Conservation (phyloP, 164 flowering plant genomes). For the Berberis vulgaris region DNA sequence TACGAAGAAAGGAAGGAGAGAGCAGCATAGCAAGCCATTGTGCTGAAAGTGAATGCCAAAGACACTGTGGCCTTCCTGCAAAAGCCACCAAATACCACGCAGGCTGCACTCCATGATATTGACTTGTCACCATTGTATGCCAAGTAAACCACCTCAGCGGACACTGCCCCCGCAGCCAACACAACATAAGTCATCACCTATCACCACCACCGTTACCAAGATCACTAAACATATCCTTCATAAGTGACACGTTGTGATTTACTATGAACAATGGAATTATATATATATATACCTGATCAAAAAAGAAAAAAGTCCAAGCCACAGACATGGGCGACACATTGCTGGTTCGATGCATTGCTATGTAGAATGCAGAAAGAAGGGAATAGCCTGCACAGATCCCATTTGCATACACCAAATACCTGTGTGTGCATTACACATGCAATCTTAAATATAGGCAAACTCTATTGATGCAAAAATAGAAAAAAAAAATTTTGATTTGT, state of each 20-base stretch:
- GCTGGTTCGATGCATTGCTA: constrained; percentile 50
- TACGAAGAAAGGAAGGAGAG: constrained; percentile 79
- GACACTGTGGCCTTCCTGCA: constrained; percentile 58
- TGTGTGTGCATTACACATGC: constrained; percentile 12
- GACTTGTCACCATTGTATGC: constrained; percentile 61
- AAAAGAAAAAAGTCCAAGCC: constrained; percentile 78
- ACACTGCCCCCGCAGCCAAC: constrained; percentile 66
- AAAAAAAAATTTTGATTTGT: background rate
- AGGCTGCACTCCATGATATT: constrained; percentile 58
- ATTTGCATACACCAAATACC: constrained; percentile 88
- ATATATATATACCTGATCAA: constrained; percentile 53
- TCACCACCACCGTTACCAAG: background rate
- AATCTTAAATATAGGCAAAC: background rate
- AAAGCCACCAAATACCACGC: constrained; percentile 46
- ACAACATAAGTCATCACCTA: constrained; percentile 64
- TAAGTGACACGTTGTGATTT: background rate
- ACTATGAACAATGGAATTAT: background rate
- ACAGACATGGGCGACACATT: constrained; percentile 25
- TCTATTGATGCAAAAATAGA: background rate
- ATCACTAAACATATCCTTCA: background rate
- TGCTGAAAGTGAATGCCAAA: constrained; percentile 47
- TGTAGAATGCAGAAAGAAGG: constrained; percentile 57
- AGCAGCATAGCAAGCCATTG: constrained; percentile 39
- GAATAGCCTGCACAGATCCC: constrained; percentile 93
- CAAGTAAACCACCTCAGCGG: constrained; percentile 60